Base-by-base conservation (phyloP, 2,329 filamentous ascomycete genomes). In the Neopestalotiopsis sp. region DNA sequence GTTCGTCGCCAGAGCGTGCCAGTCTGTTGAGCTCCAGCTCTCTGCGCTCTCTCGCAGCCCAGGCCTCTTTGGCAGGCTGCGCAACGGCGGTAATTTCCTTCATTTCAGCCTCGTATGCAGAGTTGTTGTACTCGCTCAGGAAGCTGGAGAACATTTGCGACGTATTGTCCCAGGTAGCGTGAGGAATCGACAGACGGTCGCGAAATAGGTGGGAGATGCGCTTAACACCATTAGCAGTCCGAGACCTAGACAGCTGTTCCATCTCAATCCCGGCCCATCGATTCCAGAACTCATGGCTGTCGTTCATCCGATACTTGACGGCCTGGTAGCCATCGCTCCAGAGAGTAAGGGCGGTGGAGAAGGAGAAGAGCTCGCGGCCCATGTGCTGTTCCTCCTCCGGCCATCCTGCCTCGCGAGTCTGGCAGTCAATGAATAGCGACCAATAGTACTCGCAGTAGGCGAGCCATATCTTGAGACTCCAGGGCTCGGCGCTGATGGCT, bases 261-360 rank as follows among this genome's bases (percentile, higher is more conserved):
- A 92, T 85, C 77, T 94, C 86, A 61, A 94, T 86, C 67, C 90
- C 89, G 58, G 94, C 85, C 86, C 92, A 95, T 72, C 91, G 89
- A 76, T 95, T 89, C 93, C 93, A 97, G 12, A 96, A 86, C 68
- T 90, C 80, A 76, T 94, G 91, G 76, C 93, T 95, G 78, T 94
- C 92, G 76, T 88, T 88, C 69, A 96, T 83, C 70, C 92, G 91
- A 79, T 91, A 93, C 76, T 91, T 89, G 66, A 93, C 92, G 57
- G 89, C 88, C 70, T 91, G 86, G 73, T 93, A 90, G 45, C 89
- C 93, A 74, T 92, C 86, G 76, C 91, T 88, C 87, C 93, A 93
- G 1, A 93, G 85, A 67, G 89, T 87, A 67, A 93, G 81, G 60
- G 92, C 88, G 61, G 87, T 81, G 42, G 91, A 88, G 71, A 91